Conservation (phyloP, 2,329 filamentous ascomycete genomes). For the Elsinoe perseae region DNA sequence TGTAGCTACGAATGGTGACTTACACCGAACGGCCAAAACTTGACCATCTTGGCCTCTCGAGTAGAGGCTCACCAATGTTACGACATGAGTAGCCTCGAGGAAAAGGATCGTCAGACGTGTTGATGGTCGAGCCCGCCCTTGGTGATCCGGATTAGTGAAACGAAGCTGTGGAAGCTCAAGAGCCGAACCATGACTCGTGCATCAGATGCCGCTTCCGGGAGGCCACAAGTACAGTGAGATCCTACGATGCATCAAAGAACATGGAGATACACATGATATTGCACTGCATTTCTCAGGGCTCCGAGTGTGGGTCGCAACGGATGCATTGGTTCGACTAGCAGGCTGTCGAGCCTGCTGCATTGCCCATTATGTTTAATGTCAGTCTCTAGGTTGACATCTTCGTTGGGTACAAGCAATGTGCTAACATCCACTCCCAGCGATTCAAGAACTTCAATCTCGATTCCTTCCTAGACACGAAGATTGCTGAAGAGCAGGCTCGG, state of each 20-base stretch:
- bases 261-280: not conserved
- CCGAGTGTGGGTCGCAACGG: not conserved
- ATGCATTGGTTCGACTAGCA: not conserved
- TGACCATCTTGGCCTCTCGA: slow-evolving; percentile 57
- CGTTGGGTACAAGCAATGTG: not conserved
- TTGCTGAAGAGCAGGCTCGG: slow-evolving; percentile 47
- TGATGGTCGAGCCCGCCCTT: no score
- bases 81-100: not conserved
- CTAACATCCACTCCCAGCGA: slow-evolving; percentile 22
- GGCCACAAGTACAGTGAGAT: not conserved
- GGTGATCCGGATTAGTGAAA: not conserved
- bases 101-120: no score
- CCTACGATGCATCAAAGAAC: not conserved
- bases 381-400: not conserved
- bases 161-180: slow-evolving; percentile 7
- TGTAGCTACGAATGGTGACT: slow-evolving; percentile 28
- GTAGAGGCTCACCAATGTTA: not conserved
- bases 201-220: slow-evolving; percentile 6
- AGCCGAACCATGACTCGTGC: not conserved
- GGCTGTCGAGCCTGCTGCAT: not conserved
- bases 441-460: slow-evolving; percentile 33
- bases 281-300: not conserved
- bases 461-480: slow-evolving; percentile 38
- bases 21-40: slow-evolving; percentile 80
- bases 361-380: slow-evolving; percentile 13